Conservation (phyloP, 768 basidiomycete species). For the Termitomyces sp. region DNA sequence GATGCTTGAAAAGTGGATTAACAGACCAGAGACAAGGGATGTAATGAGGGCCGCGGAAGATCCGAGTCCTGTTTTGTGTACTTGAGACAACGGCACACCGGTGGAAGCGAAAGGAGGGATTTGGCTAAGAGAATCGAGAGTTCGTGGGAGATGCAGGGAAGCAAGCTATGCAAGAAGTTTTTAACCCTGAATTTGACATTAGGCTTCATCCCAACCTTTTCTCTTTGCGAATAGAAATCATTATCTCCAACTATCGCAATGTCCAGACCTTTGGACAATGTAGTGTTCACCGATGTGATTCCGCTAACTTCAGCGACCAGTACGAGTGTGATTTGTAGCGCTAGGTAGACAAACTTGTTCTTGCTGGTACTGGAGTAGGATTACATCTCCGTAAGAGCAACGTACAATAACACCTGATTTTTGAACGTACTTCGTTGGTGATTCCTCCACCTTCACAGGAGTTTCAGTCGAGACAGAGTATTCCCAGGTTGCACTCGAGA, state of each 20-base stretch:
- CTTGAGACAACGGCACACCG: conserved; percentile 64
- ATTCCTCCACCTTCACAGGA: conserved; percentile 28
- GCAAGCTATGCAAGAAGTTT: conserved; percentile 48
- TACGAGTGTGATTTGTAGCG: conserved; percentile 74
- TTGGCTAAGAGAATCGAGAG: conserved; percentile 56
- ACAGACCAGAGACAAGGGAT: conserved; percentile 82
- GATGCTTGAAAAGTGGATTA: conserved; percentile 72
- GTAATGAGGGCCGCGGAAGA: conserved; percentile 97
- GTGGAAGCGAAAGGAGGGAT: conserved; percentile 78
- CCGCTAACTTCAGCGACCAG: conserved; percentile 62
- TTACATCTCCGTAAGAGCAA: conserved; percentile 11
- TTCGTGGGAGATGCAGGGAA: conserved; percentile 55
- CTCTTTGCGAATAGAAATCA: conserved; percentile 95
- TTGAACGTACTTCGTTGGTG: conserved; percentile 36
- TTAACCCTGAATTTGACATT: neutral
- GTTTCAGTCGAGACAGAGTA: conserved; percentile 51
- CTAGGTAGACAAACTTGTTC: conserved; percentile 93
- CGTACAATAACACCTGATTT: neutral
- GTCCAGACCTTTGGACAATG: conserved; percentile 56
- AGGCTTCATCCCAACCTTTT: conserved; percentile 51
- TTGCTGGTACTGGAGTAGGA: conserved; percentile 38
- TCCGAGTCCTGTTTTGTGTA: conserved; percentile 98
- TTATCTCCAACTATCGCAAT: conserved; percentile 90
- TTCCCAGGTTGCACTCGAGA: conserved; percentile 73
- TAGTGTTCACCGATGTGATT: conserved; percentile 32